Conservation (phyloP, 495 filamentous ascomycete genomes). For the Penicillium cosmopolitanum region DNA sequence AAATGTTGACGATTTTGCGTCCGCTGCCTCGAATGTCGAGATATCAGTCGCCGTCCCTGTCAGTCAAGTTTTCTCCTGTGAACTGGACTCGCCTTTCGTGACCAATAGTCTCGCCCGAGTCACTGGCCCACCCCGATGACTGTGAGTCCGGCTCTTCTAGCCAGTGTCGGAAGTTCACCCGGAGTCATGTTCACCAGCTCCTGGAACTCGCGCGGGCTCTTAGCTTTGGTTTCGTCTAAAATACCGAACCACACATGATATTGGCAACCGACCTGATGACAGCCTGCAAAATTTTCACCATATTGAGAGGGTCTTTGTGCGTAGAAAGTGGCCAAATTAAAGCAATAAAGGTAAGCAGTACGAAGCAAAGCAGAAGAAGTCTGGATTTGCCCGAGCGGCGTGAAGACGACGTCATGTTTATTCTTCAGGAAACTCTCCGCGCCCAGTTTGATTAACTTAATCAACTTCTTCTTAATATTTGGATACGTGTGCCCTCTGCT, state of each 20-base stretch:
- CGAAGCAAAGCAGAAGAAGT: no score
- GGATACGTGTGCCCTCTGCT: no score
- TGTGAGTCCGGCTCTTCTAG: constrained; percentile 57
- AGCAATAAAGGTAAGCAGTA: no score
- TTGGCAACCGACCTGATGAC: constrained; percentile 52
- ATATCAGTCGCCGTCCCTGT: not conserved
- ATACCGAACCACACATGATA: not conserved
- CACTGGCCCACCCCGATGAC: constrained; percentile 60
- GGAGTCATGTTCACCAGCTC: constrained; percentile 69
- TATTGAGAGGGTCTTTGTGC: constrained; percentile 32
- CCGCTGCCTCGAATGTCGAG: constrained; percentile 41
- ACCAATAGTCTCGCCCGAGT: constrained; percentile 63
- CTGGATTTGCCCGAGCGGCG: no score
- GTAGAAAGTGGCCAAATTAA: not conserved
- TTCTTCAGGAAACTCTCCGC: no score
- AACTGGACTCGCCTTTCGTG: constrained; percentile 55
- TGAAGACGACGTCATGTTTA: no score
- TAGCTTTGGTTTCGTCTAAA: constrained; percentile 17
- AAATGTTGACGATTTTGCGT: constrained; percentile 65
- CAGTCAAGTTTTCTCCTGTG: not conserved
- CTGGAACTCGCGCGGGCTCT: constrained; percentile 58
- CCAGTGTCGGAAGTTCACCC: constrained; percentile 61
- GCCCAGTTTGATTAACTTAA: no score
- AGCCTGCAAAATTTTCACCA: constrained; percentile 61
- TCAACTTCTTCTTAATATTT: no score